phyloP scores from a whole-genome alignment of 2,329 filamentous ascomycete species.

The Xylariaceae sp. region DNA sequence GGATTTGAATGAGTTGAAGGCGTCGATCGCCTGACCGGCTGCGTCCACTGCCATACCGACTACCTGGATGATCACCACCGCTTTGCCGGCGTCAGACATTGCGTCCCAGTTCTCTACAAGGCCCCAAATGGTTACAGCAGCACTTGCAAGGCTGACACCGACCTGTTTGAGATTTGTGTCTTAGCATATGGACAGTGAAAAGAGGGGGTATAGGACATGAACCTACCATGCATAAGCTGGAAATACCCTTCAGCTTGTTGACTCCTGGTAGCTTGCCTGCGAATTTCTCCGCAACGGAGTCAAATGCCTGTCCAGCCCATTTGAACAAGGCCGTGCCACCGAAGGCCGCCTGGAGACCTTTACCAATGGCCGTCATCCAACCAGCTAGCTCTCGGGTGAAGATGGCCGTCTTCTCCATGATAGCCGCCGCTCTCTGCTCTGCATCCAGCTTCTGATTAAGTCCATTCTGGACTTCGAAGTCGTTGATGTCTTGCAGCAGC shows the following conservation, averaged over 20 bases:
- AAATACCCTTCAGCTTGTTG: background rate
- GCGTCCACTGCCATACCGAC: background rate
- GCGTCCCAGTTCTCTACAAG: background rate
- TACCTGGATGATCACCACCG: background rate
- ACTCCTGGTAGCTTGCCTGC: background rate
- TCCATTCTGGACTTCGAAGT: background rate
- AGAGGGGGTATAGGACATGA: background rate
- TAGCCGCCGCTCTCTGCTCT: background rate
- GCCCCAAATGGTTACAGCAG: background rate
- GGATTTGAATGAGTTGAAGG: background rate
- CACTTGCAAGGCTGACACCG: background rate
- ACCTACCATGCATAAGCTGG: slow-evolving; percentile 1
- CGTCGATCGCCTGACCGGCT: background rate
- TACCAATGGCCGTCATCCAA: background rate
- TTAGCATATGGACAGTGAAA: background rate
- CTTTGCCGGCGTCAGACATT: background rate
- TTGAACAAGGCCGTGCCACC: background rate
- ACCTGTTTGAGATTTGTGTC: background rate
- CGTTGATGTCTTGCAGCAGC: background rate
- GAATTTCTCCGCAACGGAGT: background rate
- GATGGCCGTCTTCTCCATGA: background rate
- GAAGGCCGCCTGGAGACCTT: background rate
- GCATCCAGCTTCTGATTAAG: background rate
- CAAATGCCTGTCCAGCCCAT: slow-evolving; percentile 1
- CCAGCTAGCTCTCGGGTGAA: background rate